Base-by-base conservation (phyloP, 768 basidiomycete genomes). In the Cystoderma amianthinum region DNA sequence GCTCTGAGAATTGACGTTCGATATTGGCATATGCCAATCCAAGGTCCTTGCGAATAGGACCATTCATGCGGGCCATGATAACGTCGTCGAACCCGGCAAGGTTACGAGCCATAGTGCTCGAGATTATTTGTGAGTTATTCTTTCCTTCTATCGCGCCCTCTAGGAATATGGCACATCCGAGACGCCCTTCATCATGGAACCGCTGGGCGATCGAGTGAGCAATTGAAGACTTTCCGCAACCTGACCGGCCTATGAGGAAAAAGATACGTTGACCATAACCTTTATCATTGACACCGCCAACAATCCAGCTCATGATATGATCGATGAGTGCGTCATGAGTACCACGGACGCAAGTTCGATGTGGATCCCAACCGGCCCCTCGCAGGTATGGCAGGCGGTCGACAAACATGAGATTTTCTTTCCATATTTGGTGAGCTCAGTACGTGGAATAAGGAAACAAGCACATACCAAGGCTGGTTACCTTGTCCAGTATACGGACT, bases 101-200 rank as follows among this genome's bases (percentile, higher is more conserved):
- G 23, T 64, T 50, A 7, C 44, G 44, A 3, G 62, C 61, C 5
- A 64, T 54, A n/a, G 62, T 65, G 20, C 53, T 55, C 47, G 63
- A 60, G 25, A 63, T 22, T 30, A 38, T 57, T 48, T 44, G 45
- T 41, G 22, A 53, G 46, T 24, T 57, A 48, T 30, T 51, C 10
- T 33, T 48, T 23, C 42, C 44, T 9, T 50, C 28, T 10, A 39
- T 44, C 4, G 39, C 43, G 2, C 43, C 48, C 15, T 50, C 43
- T 42, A 65, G 58, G 39, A 53, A 65, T 15, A 53, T 56, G 4
- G 57, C 57, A 17, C 62, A 60, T 13, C 62, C 62, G 2, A 64
- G 43, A 18, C 62, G 52, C 21, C 44, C 13, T 32, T 59, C 47
- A 9, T 44, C 42, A 9, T 58, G 50, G 19, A 59, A 60, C 9